Base-by-base conservation (phyloP, 768 basidiomycete genomes). In the Coprinellus aureogranulatus region DNA sequence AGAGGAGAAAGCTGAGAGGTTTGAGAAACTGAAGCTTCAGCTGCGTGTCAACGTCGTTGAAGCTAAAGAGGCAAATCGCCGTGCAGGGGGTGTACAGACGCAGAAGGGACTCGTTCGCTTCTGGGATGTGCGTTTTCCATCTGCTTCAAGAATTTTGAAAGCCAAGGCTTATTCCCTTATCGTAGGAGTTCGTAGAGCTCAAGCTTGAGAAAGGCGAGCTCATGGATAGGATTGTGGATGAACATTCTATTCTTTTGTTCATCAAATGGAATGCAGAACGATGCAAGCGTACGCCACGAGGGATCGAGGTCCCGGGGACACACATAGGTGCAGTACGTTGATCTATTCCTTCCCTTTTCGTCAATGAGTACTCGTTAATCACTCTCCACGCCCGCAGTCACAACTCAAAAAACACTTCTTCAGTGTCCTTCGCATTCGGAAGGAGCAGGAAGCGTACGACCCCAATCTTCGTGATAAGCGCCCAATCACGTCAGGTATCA, bases 331-430 rank as follows among this genome's bases (percentile, higher is more conserved):
- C 72, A 6, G 70, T 73, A 55, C 26, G 66, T 65, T 4, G n/a
- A n/a, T n/a, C n/a, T n/a, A 2, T 23, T 30, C 23, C 47, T 20
- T 48, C 8, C 50, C 26, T 53, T n/a, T 2, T 28, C 18, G 37
- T 39, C 37, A 39, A 9, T 39, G 37, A 39, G 18, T 18, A 9
- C 9, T 39, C 9, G 9, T 40, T 53, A 26, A 20, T 30, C n/a
- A 30, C 31, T 53, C 18, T 22, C 28, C 58, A 41, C 27, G 39
- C 6, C 12, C 51, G 23, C 27, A 71, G 69, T 72, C 68, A 2
- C 70, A 71, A 27, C 45, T 73, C 10, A 71, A 71, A 55, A 72
- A 70, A 52, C 53, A 62, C 5, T 71, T 67, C 50, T 73, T 71
- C 44, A 65, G 68, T 1, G 67, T 61, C 10, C 64, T 70, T 34